Conservation (phyloP, 768 basidiomycete species). For the Termitomyces eurrhizus region DNA sequence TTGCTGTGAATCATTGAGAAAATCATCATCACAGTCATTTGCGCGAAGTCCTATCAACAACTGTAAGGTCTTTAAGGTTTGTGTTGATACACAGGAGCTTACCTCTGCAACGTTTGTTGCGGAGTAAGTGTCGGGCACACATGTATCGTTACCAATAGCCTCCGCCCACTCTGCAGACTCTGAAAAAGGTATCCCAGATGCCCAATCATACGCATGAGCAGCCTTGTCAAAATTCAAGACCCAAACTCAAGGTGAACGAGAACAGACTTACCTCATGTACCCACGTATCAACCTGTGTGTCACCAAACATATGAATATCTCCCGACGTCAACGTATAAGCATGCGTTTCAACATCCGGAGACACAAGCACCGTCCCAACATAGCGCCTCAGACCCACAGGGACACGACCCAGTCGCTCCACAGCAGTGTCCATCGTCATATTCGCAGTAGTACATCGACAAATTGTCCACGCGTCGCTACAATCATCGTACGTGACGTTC, state of each 20-base stretch:
- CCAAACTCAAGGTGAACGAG: background rate
- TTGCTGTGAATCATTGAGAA: conserved; percentile 21
- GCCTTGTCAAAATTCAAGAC: conserved; percentile 13
- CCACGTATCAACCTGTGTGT: conserved; percentile 22
- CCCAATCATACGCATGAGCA: conserved; percentile 29
- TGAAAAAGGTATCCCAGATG: conserved; percentile 16
- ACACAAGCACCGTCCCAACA: conserved; percentile 19
- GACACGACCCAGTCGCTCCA: conserved; percentile 23
- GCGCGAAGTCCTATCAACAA: conserved; percentile 25
- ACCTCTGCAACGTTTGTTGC: conserved; percentile 25
- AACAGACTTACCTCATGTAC: conserved; percentile 25
- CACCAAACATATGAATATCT: conserved; percentile 28
- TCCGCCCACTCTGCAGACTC: conserved; percentile 17
- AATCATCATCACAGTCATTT: conserved; percentile 23
- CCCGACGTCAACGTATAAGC: conserved; percentile 30
- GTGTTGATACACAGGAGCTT: background rate
- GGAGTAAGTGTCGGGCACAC: conserved; percentile 28
- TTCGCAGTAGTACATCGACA: conserved; percentile 26
- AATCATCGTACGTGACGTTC: conserved; percentile 26
- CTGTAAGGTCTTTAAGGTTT: background rate
- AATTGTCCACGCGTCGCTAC: conserved; percentile 20
- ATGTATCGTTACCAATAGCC: conserved; percentile 22
- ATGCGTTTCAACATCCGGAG: conserved; percentile 15
- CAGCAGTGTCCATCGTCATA: conserved; percentile 23
- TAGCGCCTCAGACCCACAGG: conserved; percentile 30